Evolutionary conservation across 441 rosid species (phyloP), one percentile per base, ranked within the genome.

Genomic region (Brassica balearica): DNA sequence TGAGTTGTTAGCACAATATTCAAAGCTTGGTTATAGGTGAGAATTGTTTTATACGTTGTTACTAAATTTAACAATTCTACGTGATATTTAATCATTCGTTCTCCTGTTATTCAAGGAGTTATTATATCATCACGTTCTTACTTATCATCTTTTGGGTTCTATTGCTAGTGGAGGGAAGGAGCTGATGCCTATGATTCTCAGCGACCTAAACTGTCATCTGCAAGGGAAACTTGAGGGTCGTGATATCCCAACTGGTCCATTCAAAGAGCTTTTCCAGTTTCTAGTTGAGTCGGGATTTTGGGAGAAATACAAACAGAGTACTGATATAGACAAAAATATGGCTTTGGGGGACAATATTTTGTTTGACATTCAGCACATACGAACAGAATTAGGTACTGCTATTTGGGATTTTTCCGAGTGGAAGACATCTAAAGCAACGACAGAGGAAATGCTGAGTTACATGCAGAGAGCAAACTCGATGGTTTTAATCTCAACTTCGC

Each of bases 151-250:
- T 6, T 27, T 69, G 80, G 65, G 17, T 73, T 78, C 43, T 82
- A 27, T 76, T 80, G 83, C 77, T 89, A 92, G 98, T 83, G 89
- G 88, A 80, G 95, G 92, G 56, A 88, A 85, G 80, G 93, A 91
- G 82, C 74, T 89, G 77, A 87, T 82, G 81, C 77, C 72, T 78
- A 80, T 92, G 65, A 84, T 96, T 80, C 87, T 94, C 78, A 89
- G 72, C 34, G 97, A 91, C 78, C 89, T 96, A 56, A 94, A 84
- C 71, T 92, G 90, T 86, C 98, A 91, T 79, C 83, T 96, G 10
- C 90, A 86, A 83, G 99, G 99, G 78, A 94, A 92, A 84, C 87
- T 92, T 83, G 92, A 88, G 83, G 98, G 97, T 80, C 97, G 95
- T 82, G 81, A 86, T 71, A 89, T 91, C 80, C 85, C 88, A 83